Evolutionary conservation across 192 early-diverging fungal species (phyloP), one percentile per base, ranked within the genome.

Genomic region (Entomortierella chlamydospora): DNA sequence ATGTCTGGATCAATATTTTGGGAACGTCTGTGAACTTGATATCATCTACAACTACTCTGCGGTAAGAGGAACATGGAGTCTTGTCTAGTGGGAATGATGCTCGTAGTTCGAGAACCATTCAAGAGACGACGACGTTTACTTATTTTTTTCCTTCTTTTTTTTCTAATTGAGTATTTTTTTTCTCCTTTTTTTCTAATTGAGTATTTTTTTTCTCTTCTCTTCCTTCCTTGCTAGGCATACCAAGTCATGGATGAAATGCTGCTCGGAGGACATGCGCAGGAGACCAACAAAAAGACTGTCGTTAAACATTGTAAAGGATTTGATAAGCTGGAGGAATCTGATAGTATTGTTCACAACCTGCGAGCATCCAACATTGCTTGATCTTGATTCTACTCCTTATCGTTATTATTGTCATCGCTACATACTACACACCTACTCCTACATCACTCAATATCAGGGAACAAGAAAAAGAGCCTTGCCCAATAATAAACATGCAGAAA

Each of bases 21-120:
- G 85, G 30, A 87, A 85, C 64, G 86, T 87, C 12, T 85, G 83
- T 68, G 85, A 86, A 76, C 64, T 87, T 34, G 85, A 87, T 59
- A 87, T 87, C 47, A 83, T 87, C 50, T 86, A 85, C 66, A 84
- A 85, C 54, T 85, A 86, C 57, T 80, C 85, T 59, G 83, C 77
- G 57, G 82, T 82, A 77, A 55, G 73, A 10, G 22, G n/a, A 12
- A 12, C n/a, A n/a, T n/a, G n/a, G n/a, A n/a, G n/a, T n/a, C n/a
- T n/a, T n/a, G n/a, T n/a, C n/a, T n/a, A n/a, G n/a, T n/a, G n/a
- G n/a, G n/a, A n/a, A n/a, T n/a, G n/a, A n/a, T n/a, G n/a, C n/a
- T n/a, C n/a, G n/a, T n/a, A n/a, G n/a, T n/a, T n/a, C n/a, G n/a
- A n/a, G n/a, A n/a, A n/a, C n/a, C n/a, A n/a, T n/a, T n/a, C n/a